Conservation (phyloP, 2,329 filamentous ascomycete species). For the Nigrospora sphaerica region DNA sequence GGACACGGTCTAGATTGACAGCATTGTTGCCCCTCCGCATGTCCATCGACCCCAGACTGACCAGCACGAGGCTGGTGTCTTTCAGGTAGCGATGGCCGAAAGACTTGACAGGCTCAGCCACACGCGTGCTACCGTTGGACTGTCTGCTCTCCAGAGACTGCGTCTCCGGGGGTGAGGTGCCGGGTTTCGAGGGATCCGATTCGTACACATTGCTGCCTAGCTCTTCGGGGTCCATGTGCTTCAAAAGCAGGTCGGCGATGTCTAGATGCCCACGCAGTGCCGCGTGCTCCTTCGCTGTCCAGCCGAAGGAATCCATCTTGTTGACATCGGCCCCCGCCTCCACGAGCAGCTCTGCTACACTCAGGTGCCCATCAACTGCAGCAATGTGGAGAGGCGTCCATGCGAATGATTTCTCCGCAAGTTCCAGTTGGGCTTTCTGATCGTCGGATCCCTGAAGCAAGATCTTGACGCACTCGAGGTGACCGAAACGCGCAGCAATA, state of each 20-base stretch:
- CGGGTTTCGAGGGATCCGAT: conserved; percentile 15
- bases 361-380: conserved; percentile 77
- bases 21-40: conserved; percentile 73
- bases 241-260: conserved; percentile 64
- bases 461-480: conserved; percentile 70
- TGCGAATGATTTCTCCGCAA: conserved; percentile 75
- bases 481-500: conserved; percentile 82
- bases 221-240: conserved; percentile 33
- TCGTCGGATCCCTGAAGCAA: conserved; percentile 62
- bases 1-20: conserved; percentile 82
- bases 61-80: conserved; percentile 80
- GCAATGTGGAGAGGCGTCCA: conserved; percentile 97
- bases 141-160: conserved; percentile 57
- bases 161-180: conserved; percentile 38
- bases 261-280: conserved; percentile 80
- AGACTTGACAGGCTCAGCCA: conserved; percentile 77
- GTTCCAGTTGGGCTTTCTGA: conserved; percentile 69
- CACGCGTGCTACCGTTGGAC: conserved; percentile 43
- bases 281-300: conserved; percentile 91
- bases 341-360: conserved; percentile 70
- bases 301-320: conserved; percentile 76
- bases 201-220: conserved; percentile 20
- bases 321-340: conserved; percentile 71
- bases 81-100: conserved; percentile 95
- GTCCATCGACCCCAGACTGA: conserved; percentile 93